Conservation (phyloP, 306 rosid genomes). For the Rosa lucieae region DNA sequence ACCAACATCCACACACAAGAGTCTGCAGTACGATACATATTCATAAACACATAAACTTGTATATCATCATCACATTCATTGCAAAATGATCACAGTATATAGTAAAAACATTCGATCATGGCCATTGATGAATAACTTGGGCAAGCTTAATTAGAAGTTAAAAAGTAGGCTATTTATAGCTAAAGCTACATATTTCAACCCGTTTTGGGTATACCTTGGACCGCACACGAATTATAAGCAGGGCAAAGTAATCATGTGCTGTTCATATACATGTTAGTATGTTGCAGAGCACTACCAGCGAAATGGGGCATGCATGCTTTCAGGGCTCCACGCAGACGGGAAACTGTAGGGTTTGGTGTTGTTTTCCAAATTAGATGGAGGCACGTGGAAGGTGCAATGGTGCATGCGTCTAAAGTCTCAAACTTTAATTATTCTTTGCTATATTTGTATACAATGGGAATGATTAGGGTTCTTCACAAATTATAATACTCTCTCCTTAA, state of each 20-base stretch:
- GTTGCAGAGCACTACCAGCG: conserved; percentile 6
- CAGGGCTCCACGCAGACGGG: neutral
- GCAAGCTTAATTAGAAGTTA: neutral
- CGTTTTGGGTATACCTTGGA: neutral
- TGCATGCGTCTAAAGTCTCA: neutral
- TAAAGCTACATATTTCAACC: neutral
- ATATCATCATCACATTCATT: neutral
- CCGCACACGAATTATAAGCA: neutral
- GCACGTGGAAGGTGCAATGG: conserved; percentile 24
- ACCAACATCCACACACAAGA: conserved; percentile 2
- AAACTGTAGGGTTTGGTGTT: conserved; percentile 16
- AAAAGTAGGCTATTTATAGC: neutral
- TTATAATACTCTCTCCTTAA: neutral
- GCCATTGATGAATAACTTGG: neutral
- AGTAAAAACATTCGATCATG: neutral
- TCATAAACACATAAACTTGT: neutral
- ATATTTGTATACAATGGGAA: neutral
- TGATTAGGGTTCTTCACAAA: neutral
- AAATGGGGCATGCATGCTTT: neutral
- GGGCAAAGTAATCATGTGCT: conserved; percentile 20
- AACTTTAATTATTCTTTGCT: neutral
- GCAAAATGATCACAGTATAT: neutral
- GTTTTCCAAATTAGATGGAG: conserved; percentile 20
- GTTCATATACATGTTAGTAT: neutral
- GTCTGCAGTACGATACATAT: neutral